phyloP scores from a whole-genome alignment of 2,329 filamentous ascomycete genomes.

The Fusarium brevicatenulatum region DNA sequence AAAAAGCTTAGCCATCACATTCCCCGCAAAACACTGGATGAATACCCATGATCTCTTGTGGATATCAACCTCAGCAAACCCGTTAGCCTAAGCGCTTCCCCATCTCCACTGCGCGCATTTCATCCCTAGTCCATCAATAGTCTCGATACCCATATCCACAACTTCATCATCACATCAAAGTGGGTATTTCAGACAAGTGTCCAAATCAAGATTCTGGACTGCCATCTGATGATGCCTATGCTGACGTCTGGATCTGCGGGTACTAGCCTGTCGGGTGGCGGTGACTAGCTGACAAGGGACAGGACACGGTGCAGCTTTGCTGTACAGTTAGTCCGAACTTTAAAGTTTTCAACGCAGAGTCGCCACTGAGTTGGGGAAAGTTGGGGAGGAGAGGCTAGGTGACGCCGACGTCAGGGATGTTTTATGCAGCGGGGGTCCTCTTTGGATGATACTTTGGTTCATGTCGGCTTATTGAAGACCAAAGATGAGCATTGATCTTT shows the following conservation, averaged over 20 bases:
- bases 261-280: neutral
- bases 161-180: neutral
- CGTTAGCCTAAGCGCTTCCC: neutral
- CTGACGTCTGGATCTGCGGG: neutral
- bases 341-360: neutral
- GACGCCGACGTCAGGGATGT: neutral
- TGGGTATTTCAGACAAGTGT: neutral
- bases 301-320: neutral
- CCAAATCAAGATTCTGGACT: neutral
- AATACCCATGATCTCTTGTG: neutral
- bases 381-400: neutral
- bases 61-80: neutral
- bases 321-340: neutral
- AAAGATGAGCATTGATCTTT: neutral
- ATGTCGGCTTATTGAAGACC: neutral
- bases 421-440: neutral
- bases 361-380: neutral
- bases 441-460: neutral
- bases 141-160: neutral
- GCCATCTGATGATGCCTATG: neutral
- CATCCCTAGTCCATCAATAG: neutral
- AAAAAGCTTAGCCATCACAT: neutral
- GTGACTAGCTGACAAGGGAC: neutral
- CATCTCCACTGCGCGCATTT: neutral
- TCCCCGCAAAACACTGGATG: neutral